Conservation (phyloP, 1,284 basidiomycete genomes). For the Mixia osmundae region DNA sequence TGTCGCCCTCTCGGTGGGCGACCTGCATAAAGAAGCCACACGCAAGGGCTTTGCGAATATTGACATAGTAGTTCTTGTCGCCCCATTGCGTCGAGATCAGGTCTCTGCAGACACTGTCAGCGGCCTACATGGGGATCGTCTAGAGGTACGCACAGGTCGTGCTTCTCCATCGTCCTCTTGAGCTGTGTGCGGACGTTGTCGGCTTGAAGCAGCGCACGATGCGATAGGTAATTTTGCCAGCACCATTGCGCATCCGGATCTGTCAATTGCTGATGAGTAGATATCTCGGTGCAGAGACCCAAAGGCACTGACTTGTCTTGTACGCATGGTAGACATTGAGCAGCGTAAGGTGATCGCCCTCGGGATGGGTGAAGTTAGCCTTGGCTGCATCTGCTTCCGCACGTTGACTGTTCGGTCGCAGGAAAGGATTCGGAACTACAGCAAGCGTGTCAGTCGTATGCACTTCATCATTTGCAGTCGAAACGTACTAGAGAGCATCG, state of each 20-base stretch:
- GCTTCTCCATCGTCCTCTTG: slow-evolving; percentile 71
- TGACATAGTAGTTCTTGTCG: slow-evolving; percentile 50
- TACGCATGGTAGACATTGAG: slow-evolving; percentile 93
- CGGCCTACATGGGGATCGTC: neutral
- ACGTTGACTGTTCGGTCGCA: slow-evolving; percentile 65
- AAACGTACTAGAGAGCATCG: slow-evolving; percentile 72
- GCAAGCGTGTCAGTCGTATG: too few species aligned
- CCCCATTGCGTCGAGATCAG: slow-evolving; percentile 49
- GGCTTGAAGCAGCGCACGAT: slow-evolving; percentile 62
- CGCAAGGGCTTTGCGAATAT: slow-evolving; percentile 63
- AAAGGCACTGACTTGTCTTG: slow-evolving; percentile 38
- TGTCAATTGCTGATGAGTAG: slow-evolving; percentile 25
- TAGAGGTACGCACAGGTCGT: slow-evolving; percentile 16
- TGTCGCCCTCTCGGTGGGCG: slow-evolving; percentile 85
- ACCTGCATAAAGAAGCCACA: slow-evolving; percentile 98
- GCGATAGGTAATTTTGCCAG: slow-evolving; percentile 76
- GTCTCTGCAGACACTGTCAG: slow-evolving; percentile 22
- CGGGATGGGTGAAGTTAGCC: slow-evolving; percentile 65
- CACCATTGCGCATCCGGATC: slow-evolving; percentile 63
- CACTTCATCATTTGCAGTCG: too few species aligned
- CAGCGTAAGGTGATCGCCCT: slow-evolving; percentile 84
- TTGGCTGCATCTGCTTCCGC: slow-evolving; percentile 84
- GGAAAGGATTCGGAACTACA: slow-evolving; percentile 73
- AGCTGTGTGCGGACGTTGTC: slow-evolving; percentile 89
- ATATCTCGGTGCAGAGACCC: neutral